These are phyloP conservation scores for Polychytrium aggregatum DNA, from an alignment of 192 early-diverging fungal species.

Conservation along the genomic window DNA sequence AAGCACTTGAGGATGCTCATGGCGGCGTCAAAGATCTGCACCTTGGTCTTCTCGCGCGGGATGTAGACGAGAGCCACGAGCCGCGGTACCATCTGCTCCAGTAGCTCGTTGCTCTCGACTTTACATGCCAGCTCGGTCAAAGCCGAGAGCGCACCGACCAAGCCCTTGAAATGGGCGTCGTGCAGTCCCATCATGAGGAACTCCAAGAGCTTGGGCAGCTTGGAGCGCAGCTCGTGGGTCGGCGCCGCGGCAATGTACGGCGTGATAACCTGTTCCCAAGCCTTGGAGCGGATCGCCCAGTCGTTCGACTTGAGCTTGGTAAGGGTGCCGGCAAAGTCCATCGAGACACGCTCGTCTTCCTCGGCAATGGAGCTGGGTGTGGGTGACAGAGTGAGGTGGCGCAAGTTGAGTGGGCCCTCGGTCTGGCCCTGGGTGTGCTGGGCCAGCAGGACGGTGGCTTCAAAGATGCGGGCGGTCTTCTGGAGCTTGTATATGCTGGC, in stretches of 20 bases:
- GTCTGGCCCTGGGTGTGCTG: too few relatives aligned
- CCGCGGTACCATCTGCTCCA: constrained; percentile 8
- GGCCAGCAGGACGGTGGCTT: too few relatives aligned
- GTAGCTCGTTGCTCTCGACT: constrained; percentile 3
- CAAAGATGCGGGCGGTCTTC: too few relatives aligned
- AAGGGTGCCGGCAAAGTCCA: too few relatives aligned
- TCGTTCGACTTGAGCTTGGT: too few relatives aligned
- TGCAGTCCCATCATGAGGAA: constrained; percentile 5
- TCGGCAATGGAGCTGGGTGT: too few relatives aligned
- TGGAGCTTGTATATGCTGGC: too few relatives aligned
- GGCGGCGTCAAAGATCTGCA: not conserved
- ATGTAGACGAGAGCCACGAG: constrained; percentile 7
- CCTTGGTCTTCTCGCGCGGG: constrained; percentile 8
- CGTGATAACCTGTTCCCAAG: constrained; percentile 3
- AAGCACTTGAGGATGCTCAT: not conserved
- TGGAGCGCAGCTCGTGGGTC: not conserved
- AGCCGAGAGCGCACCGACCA: not conserved
- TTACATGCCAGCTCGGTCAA: too few relatives aligned
- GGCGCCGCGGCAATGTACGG: not conserved
- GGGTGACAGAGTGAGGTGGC: too few relatives aligned
- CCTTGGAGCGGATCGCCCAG: constrained; percentile 10
- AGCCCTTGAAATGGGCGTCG: constrained; percentile 10
- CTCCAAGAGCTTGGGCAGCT: constrained; percentile 5
- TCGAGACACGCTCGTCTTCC: too few relatives aligned
- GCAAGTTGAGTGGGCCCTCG: too few relatives aligned